Percentiles rank a stretch among this genome's conserved stretches.
Conservation (phyloP, 2,329 filamentous ascomycete genomes). For the Lachnellula cervina region DNA sequence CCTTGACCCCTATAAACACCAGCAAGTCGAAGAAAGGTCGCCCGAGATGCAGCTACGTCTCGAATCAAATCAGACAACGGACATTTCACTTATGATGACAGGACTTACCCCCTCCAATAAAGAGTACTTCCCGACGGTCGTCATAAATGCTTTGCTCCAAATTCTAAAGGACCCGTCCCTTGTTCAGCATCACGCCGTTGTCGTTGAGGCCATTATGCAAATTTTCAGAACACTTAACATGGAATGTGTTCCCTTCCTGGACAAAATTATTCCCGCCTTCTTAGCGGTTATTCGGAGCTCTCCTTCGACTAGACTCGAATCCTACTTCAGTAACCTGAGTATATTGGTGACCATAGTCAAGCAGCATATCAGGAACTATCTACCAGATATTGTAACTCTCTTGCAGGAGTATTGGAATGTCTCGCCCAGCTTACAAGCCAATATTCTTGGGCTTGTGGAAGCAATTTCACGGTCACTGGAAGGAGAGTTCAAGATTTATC, state of each 20-base stretch:
- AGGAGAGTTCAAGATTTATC: constrained; percentile 95
- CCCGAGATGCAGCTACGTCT: constrained; percentile 71
- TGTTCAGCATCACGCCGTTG: constrained; percentile 82
- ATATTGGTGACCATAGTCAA: constrained; percentile 91
- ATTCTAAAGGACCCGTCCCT: constrained; percentile 89
- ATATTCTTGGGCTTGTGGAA: constrained; percentile 87
- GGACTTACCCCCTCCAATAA: constrained; percentile 94
- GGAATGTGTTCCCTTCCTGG: constrained; percentile 92
- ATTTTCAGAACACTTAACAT: constrained; percentile 95
- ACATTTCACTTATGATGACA: constrained; percentile 97
- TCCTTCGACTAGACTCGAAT: constrained; percentile 73
- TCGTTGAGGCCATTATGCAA: constrained; percentile 97
- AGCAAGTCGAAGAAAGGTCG: constrained; percentile 84
- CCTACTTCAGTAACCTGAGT: constrained; percentile 95
- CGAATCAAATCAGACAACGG: constrained; percentile 67
- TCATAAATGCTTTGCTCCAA: constrained; percentile 90
- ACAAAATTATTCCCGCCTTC: constrained; percentile 91
- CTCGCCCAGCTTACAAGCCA: constrained; percentile 76
- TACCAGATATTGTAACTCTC: constrained; percentile 80
- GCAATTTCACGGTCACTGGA: constrained; percentile 90
- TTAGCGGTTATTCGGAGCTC: constrained; percentile 82
- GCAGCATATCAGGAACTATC: constrained; percentile 89
- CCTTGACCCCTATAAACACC: constrained; percentile 92
- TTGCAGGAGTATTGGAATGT: constrained; percentile 88
- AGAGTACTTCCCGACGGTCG: constrained; percentile 96